Conservation (phyloP, 805 yeast species). For the Torulaspora microellipsoides region DNA sequence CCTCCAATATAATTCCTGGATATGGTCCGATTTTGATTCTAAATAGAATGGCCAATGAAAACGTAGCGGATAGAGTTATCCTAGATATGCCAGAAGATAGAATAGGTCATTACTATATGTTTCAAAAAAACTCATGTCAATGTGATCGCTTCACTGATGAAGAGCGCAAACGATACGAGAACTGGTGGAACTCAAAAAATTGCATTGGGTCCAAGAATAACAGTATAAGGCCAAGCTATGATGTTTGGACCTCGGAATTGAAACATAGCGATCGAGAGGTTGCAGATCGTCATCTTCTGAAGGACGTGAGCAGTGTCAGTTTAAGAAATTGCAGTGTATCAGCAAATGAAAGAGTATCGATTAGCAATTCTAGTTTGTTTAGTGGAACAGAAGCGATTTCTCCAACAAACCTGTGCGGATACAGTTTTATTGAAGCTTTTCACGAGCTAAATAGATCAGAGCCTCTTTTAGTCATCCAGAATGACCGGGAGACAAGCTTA, state of each 20-base stretch:
- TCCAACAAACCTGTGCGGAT: too few relatives aligned
- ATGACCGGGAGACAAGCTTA: too few relatives aligned
- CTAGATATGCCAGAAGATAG: slow-evolving; percentile 3
- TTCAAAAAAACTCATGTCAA: neutral
- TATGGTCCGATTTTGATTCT: slow-evolving; percentile 4
- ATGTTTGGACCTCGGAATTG: too few relatives aligned
- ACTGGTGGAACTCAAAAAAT: slow-evolving; percentile 9
- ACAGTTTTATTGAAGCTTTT: neutral
- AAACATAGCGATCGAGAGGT: too few relatives aligned
- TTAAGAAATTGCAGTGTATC: too few relatives aligned
- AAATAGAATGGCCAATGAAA: neutral
- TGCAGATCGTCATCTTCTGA: too few relatives aligned
- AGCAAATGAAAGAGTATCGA: too few relatives aligned
- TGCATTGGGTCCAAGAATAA: neutral
- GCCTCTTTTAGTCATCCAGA: too few relatives aligned
- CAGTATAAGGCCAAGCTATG: too few relatives aligned
- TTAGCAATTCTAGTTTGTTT: too few relatives aligned
- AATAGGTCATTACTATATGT: slow-evolving; percentile 3
- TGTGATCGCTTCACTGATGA: slow-evolving; percentile 2
- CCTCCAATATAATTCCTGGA: neutral
- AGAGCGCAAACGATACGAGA: slow-evolving; percentile 12
- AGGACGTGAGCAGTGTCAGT: too few relatives aligned
- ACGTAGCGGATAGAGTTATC: slow-evolving; percentile 2
- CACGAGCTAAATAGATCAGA: neutral
- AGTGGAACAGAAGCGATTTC: too few relatives aligned